Evolutionary conservation across 176 grass and related monocot genomes (phyloP).

Genomic region (Oryza glumipatula): DNA sequence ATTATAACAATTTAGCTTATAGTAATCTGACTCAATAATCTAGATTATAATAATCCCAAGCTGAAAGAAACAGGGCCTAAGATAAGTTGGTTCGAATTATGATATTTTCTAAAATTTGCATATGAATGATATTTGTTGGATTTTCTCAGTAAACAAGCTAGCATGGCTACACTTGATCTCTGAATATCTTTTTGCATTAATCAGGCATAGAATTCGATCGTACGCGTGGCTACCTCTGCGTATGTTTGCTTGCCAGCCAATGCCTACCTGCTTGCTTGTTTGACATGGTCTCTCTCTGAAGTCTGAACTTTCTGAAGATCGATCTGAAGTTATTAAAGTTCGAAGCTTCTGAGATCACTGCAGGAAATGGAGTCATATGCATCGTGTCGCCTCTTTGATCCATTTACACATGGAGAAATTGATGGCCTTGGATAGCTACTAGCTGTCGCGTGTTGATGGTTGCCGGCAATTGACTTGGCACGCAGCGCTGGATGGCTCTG

Average conservation of each 20-base stretch:
- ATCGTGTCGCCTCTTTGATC: not conserved
- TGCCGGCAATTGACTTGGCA: not conserved
- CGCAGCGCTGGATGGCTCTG: not conserved
- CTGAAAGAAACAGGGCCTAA: no score
- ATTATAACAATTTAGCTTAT: no score
- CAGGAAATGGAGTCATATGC: not conserved
- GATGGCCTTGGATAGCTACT: not conserved
- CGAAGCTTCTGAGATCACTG: not conserved
- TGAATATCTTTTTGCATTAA: no score
- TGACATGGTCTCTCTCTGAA: not conserved
- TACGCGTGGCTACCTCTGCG: no score
- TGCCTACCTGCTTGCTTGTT: not conserved
- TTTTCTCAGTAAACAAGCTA: not conserved
- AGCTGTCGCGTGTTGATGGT: conserved; percentile 1
- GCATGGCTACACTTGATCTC: not conserved
- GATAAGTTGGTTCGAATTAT: no score
- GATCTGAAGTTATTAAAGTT: not conserved
- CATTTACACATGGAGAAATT: not conserved
- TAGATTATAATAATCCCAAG: no score
- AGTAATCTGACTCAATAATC: no score
- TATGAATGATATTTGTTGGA: no score
- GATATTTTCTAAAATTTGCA: no score
- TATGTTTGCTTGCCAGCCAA: no score
- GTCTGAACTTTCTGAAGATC: not conserved
- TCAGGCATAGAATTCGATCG: no score